Percentiles rank a stretch among this genome's conserved stretches.
Conservation (phyloP, 1,284 basidiomycete species). For the Cerrena zonata region DNA sequence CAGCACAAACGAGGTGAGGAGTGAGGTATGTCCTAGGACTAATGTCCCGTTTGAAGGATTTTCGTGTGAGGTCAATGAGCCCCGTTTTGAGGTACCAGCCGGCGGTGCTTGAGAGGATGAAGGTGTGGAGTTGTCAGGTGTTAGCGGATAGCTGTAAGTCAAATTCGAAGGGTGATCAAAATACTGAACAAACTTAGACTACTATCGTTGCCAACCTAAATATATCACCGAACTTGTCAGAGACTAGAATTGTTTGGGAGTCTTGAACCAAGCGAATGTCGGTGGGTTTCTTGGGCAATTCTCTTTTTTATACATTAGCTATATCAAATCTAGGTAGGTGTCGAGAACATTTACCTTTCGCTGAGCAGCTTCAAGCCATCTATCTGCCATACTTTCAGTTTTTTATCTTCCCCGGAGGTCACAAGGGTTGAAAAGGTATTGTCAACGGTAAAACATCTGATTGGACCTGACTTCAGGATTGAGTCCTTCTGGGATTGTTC, state of each 20-base stretch:
- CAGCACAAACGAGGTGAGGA: slow-evolving; percentile 70
- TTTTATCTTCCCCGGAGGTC: slow-evolving; percentile 75
- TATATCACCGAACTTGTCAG: slow-evolving; percentile 86
- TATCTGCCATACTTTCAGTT: slow-evolving; percentile 68
- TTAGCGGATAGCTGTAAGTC: slow-evolving; percentile 46
- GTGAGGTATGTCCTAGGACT: slow-evolving; percentile 81
- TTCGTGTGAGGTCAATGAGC: slow-evolving; percentile 55
- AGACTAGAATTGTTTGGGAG: slow-evolving; percentile 56
- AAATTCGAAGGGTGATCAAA: neutral
- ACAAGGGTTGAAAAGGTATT: slow-evolving; percentile 45
- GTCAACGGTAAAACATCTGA: slow-evolving; percentile 59
- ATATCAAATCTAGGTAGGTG: neutral
- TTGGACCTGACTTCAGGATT: slow-evolving; percentile 45
- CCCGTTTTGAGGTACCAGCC: slow-evolving; percentile 23
- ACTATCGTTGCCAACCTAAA: slow-evolving; percentile 66
- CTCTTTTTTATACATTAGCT: too few species aligned
- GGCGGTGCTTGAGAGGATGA: slow-evolving; percentile 2
- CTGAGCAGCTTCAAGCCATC: slow-evolving; percentile 50
- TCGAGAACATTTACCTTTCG: slow-evolving; percentile 64
- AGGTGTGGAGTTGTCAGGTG: slow-evolving; percentile 12
- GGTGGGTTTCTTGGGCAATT: slow-evolving; percentile 74
- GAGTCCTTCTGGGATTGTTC: slow-evolving; percentile 29
- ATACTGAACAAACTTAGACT: neutral
- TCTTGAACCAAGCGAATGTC: slow-evolving; percentile 53
- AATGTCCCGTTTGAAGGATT: slow-evolving; percentile 72